Conservation (phyloP, 192 early-diverging fungal species). For the Kappamyces sp. region DNA sequence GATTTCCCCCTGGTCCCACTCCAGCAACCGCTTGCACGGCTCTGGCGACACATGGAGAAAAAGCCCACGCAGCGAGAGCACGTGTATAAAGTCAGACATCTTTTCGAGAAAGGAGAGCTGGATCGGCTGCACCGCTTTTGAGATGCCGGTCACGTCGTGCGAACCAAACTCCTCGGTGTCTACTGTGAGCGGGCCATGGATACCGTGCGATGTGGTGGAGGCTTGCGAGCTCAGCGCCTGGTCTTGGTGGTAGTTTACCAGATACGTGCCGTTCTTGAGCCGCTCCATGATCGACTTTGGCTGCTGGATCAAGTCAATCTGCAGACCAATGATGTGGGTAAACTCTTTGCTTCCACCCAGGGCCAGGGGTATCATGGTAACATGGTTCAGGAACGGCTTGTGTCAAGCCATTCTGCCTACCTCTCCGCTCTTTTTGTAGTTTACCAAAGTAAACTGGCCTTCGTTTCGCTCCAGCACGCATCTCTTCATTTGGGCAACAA, state of each 20-base stretch:
- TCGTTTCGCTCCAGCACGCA: conserved; percentile 42
- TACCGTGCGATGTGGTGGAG: no score
- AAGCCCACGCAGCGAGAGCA: conserved; percentile 59
- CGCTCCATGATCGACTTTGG: conserved; percentile 16
- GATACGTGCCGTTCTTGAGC: no score
- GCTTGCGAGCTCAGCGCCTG: no score
- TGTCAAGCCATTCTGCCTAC: conserved; percentile 18
- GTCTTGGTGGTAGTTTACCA: no score
- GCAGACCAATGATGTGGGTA: conserved; percentile 55
- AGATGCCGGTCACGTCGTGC: background rate
- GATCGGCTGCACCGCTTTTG: background rate
- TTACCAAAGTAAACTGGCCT: conserved; percentile 55
- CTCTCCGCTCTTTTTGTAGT: conserved; percentile 59
- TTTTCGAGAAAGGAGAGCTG: conserved; percentile 36
- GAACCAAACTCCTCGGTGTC: no score
- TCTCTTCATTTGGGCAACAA: conserved; percentile 48
- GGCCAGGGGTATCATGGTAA: conserved; percentile 57
- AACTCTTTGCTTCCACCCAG: conserved; percentile 28
- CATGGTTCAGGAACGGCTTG: conserved; percentile 55
- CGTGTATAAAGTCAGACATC: conserved; percentile 57
- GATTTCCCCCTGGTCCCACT: conserved; percentile 50
- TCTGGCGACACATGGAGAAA: conserved; percentile 57
- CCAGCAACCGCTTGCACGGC: conserved; percentile 38
- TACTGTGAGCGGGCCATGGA: no score
- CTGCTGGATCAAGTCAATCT: conserved; percentile 59